Evolutionary conservation across 306 rosid species (phyloP).

Genomic region (Glycine latifolia): DNA sequence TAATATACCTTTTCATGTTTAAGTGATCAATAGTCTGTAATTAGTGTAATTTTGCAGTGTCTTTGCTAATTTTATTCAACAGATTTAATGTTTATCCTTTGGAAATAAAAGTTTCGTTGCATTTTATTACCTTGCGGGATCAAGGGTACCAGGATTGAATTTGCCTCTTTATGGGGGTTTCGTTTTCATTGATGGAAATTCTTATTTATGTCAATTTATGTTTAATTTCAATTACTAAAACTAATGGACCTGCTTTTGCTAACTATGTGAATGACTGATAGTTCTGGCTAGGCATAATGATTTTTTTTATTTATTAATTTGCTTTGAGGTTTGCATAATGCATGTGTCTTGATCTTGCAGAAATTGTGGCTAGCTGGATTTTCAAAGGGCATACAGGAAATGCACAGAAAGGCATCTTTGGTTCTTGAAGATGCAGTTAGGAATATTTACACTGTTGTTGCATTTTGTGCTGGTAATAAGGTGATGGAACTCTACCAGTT

Average conservation of each 20-base stretch:
- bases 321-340: conserved; percentile 32
- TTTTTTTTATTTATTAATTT: background rate
- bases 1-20: conserved; percentile 13
- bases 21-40: background rate
- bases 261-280: conserved; percentile 16
- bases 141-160: conserved; percentile 7
- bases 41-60: conserved; percentile 26
- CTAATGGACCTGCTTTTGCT: conserved; percentile 13
- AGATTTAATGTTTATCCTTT: background rate
- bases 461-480: conserved; percentile 98
- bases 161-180: background rate
- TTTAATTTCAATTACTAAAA: conserved; percentile 31
- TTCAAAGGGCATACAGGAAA: conserved; percentile 99
- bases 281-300: conserved; percentile 10
- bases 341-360: conserved; percentile 63
- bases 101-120: background rate
- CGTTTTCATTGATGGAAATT: conserved; percentile 23
- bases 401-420: conserved; percentile 99
- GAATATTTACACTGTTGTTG: conserved; percentile 98
- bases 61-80: background rate
- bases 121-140: conserved; percentile 24
- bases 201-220: conserved; percentile 24
- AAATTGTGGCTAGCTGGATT: conserved; percentile 99
- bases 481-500: conserved; percentile 97
- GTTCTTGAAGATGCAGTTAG: conserved; percentile 99